These are phyloP conservation scores for Boletus barrowsii DNA, from an alignment of 768 basidiomycete species.

Conservation along the genomic window DNA sequence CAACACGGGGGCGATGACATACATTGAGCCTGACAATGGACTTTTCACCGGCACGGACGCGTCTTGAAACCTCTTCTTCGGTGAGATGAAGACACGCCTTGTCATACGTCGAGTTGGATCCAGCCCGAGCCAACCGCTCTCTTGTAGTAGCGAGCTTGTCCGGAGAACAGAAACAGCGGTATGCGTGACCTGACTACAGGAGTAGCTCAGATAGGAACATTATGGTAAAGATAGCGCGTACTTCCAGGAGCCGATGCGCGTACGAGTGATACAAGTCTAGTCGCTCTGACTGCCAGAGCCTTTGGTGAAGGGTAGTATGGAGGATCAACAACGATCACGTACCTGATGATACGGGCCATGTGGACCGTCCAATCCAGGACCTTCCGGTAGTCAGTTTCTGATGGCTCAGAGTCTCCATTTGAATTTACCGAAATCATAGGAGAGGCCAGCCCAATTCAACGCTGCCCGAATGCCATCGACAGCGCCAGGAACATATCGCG, in stretches of 20 bases:
- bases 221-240: slow-evolving; percentile 29
- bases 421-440: slow-evolving; percentile 80
- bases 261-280: slow-evolving; percentile 80
- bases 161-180: slow-evolving; percentile 90
- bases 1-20: slow-evolving; percentile 18
- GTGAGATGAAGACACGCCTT: slow-evolving; percentile 82
- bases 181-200: slow-evolving; percentile 77
- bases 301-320: not conserved
- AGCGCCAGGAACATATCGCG: slow-evolving; percentile 76
- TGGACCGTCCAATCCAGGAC: slow-evolving; percentile 72
- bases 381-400: slow-evolving; percentile 36
- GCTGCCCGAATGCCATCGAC: slow-evolving; percentile 76
- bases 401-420: slow-evolving; percentile 11
- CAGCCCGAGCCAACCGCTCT: slow-evolving; percentile 63
- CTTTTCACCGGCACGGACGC: slow-evolving; percentile 71
- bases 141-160: slow-evolving; percentile 67
- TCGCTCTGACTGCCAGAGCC: slow-evolving; percentile 71
- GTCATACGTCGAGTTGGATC: slow-evolving; percentile 85
- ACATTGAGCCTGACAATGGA: slow-evolving; percentile 89
- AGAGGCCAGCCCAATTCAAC: slow-evolving; percentile 86
- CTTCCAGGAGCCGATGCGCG: slow-evolving; percentile 71
- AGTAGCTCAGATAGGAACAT: not conserved
- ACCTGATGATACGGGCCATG: slow-evolving; percentile 90
- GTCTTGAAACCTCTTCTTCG: slow-evolving; percentile 78
- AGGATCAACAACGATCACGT: not conserved